phyloP scores from a whole-genome alignment of 169 alveolate species.

The Cytauxzoon felis region DNA sequence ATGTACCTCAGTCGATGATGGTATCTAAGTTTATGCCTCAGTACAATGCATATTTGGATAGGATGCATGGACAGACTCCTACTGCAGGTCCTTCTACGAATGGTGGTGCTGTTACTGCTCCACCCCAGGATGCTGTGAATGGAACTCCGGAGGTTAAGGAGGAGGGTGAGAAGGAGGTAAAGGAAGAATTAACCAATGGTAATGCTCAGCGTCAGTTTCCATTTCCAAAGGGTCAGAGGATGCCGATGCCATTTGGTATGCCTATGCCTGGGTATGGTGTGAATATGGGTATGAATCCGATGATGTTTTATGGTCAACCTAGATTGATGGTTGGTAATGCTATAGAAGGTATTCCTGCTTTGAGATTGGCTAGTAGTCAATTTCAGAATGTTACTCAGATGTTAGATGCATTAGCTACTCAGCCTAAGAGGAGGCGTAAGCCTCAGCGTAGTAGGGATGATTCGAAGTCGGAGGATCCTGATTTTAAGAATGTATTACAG shows the following conservation, averaged over 20 bases:
- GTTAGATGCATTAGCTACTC: conserved; percentile 64
- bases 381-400: conserved; percentile 58
- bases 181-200: not conserved
- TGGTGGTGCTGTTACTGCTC: not conserved
- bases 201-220: not conserved
- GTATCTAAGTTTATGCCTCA: conserved; percentile 62
- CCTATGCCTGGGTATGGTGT: conserved; percentile 33
- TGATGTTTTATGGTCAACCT: conserved; percentile 47
- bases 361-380: conserved; percentile 54
- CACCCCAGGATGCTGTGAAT: conserved; percentile 4
- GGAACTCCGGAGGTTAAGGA: not conserved
- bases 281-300: conserved; percentile 39
- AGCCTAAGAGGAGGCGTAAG: conserved; percentile 34
- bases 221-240: not conserved
- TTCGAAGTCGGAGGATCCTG: conserved; percentile 30
- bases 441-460: conserved; percentile 29
- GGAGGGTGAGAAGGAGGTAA: conserved; percentile 16
- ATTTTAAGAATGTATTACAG: conserved; percentile 53
- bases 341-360: conserved; percentile 63
- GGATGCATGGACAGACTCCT: conserved; percentile 25
- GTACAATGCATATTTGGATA: conserved; percentile 56
- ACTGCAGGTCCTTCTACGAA: conserved; percentile 4
- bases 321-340: conserved; percentile 61
- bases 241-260: not conserved
- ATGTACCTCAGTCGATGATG: conserved; percentile 59